Percentiles rank a stretch among this genome's conserved stretches.
Evolutionary conservation across 2,329 filamentous ascomycete species (phyloP).

Genomic region (Cordyceps farinosa): DNA sequence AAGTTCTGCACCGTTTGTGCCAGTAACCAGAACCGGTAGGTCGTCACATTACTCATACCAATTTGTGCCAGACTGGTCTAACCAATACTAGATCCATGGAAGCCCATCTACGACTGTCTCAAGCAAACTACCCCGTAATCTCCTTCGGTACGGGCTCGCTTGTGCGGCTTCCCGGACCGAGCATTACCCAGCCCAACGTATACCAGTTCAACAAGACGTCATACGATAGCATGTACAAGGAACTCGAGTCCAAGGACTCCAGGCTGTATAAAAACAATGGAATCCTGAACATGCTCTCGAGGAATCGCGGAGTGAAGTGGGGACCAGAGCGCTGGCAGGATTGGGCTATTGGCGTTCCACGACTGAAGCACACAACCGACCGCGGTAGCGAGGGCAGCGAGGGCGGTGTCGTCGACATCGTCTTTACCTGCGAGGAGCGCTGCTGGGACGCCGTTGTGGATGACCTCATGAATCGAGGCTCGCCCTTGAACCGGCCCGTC

Average conservation of each 20-base stretch:
- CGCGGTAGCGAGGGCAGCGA: conserved; percentile 79
- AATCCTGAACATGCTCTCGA: conserved; percentile 89
- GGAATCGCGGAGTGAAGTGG: conserved; percentile 90
- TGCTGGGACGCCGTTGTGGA: conserved; percentile 98
- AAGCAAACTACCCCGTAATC: conserved; percentile 88
- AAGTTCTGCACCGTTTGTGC: conserved; percentile 99
- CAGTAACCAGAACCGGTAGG: conserved; percentile 92
- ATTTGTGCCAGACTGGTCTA: neutral
- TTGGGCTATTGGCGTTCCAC: conserved; percentile 83
- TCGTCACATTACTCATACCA: conserved; percentile 18
- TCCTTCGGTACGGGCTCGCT: conserved; percentile 96
- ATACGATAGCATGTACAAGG: conserved; percentile 90
- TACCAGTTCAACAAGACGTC: conserved; percentile 98
- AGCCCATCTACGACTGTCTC: conserved; percentile 88
- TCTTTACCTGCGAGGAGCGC: conserved; percentile 95
- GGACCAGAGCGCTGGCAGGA: conserved; percentile 97
- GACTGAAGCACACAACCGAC: conserved; percentile 71
- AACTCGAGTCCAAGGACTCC: conserved; percentile 80
- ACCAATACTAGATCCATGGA: conserved; percentile 74
- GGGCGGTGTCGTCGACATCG: conserved; percentile 84
- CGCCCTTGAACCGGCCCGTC: conserved; percentile 84
- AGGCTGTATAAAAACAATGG: conserved; percentile 89
- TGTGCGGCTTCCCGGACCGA: conserved; percentile 87
- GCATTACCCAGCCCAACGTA: conserved; percentile 90
- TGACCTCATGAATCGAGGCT: conserved; percentile 81